These are phyloP conservation scores for Monosporascus sp. DNA, from an alignment of 2,329 filamentous ascomycete genomes.

Conservation along the genomic window DNA sequence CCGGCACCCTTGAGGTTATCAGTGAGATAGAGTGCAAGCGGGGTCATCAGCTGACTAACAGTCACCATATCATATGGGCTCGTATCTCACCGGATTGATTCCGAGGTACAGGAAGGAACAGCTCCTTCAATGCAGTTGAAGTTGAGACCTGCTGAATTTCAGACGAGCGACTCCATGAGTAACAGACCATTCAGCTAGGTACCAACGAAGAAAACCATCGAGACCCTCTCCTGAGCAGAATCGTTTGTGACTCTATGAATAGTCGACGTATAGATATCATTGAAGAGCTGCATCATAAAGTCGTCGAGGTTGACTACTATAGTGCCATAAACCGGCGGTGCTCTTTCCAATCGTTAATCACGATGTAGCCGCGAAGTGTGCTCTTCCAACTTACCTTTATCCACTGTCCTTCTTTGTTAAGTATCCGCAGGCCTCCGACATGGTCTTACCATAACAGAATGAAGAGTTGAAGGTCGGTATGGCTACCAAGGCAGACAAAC, in stretches of 20 bases:
- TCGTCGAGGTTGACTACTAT: slow-evolving; percentile 49
- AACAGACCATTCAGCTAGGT: slow-evolving; percentile 2
- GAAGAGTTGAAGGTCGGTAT: slow-evolving; percentile 50
- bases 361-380: neutral
- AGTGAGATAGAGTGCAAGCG: slow-evolving; percentile 1
- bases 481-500: slow-evolving; percentile 41
- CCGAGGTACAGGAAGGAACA: slow-evolving; percentile 40
- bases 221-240: slow-evolving; percentile 37
- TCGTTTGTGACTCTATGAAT: slow-evolving; percentile 46
- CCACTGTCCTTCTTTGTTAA: slow-evolving; percentile 38
- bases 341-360: slow-evolving; percentile 16
- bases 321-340: slow-evolving; percentile 38
- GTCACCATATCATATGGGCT: slow-evolving; percentile 46
- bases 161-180: neutral
- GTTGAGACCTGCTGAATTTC: slow-evolving; percentile 35
- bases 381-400: slow-evolving; percentile 26
- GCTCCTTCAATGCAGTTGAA: slow-evolving; percentile 46
- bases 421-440: slow-evolving; percentile 36
- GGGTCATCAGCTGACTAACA: slow-evolving; percentile 20
- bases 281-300: slow-evolving; percentile 45
- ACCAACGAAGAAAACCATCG: slow-evolving; percentile 54
- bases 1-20: slow-evolving; percentile 22
- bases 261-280: slow-evolving; percentile 45
- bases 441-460: slow-evolving; percentile 45
- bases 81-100: slow-evolving; percentile 43